Evolutionary conservation across 306 rosid genomes (phyloP), one percentile per base, ranked within the genome.

Genomic region (Myrica gale): DNA sequence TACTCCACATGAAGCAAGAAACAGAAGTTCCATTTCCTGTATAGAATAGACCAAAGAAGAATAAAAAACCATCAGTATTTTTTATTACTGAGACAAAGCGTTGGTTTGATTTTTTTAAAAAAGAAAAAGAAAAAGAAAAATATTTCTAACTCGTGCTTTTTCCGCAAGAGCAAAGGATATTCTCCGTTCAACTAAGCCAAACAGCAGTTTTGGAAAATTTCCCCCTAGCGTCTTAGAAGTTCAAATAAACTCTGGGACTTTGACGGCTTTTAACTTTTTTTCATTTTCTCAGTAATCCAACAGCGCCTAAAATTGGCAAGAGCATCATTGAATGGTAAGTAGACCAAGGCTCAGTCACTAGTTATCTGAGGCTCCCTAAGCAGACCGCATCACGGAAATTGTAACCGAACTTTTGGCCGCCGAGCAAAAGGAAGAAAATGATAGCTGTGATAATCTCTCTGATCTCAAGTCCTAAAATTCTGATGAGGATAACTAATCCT

Each of bases 1-100:
- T 16, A 82, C 41, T 48, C 74, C 68, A 45, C 53, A 68, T 58
- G 41, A 74, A 43, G 8, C 54, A 58, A 32, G 42, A 74, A 73
- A 68, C 53, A 9, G 54, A 65, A 65, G 19, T 41, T 26, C 43
- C 21, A 62, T 53, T 60, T 70, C 37, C 12, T 43, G 0, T 48
- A 15, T 48, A 15, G 52, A 48, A 48, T 11, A 10, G 4, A 48
- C 10, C 10, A 15, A 48, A 48, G 51, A 48, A 48, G 2, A 26
- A 26, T 26, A 3, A 48, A 48, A 48, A 48, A 11, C 15, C 52
- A 48, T 48, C 10, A 48, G 11, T 16, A 12, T 48, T 10, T 11
- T 47, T 48, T 12, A 15, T 10, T 10, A 10, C 56, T 52, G 56
- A 52, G 20, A 52, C 5, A 15, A 52, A 7, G 17, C 5, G 32